Evolutionary conservation across 2,329 filamentous ascomycete genomes (phyloP), one percentile per base, ranked within the genome.

Genomic region (Shiraia bambusicola): DNA sequence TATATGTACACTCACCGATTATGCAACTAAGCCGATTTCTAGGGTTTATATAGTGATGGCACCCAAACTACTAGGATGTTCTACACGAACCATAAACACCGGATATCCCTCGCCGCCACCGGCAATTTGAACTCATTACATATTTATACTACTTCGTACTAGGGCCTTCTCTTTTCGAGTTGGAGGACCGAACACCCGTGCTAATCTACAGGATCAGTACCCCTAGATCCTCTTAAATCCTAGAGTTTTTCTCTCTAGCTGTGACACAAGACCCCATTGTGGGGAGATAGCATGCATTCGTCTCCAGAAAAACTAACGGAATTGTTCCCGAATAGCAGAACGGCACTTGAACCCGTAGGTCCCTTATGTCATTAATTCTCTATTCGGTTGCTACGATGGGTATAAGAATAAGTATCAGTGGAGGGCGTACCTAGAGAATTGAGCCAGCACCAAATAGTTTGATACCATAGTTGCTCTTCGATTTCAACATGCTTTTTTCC

Each of bases 401-500:
- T 9, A 31, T 31, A 16, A 31, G 3, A 11, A 15, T 31, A 14
- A 13, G 17, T 31, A 17, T 16, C 11, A 31, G 29, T 6, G 12
- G 17, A 6, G 6, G 3, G 9, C 17, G 13, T 15, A n/a, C n/a
- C n/a, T n/a, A 16, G 29, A 31, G 14, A 16, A 9, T 15, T 14
- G 17, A 31, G 11, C 11, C 17, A 14, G 4, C 13, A 15, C 12
- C 9, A 10, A 4, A 31, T 5, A 7, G 17, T 10, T 11, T 15
- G 11, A 13, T 11, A 3, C 14, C 7, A 31, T 13, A 37, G 9
- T 27, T 7, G n/a, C 11, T 37, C 15, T n/a, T 16, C 11, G n/a
- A 28, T 16, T 43, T 33, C 34, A 39, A 14, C 4, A 48, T 39
- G 37, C 26, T 48, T 6, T 45, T 34, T 10, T 36, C 40, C 13